A percentile compares a stretch with the other conserved stretches of the same genome.
phyloP scores from a whole-genome alignment of 23 red algal genomes.

The Gracilaria caudata region DNA sequence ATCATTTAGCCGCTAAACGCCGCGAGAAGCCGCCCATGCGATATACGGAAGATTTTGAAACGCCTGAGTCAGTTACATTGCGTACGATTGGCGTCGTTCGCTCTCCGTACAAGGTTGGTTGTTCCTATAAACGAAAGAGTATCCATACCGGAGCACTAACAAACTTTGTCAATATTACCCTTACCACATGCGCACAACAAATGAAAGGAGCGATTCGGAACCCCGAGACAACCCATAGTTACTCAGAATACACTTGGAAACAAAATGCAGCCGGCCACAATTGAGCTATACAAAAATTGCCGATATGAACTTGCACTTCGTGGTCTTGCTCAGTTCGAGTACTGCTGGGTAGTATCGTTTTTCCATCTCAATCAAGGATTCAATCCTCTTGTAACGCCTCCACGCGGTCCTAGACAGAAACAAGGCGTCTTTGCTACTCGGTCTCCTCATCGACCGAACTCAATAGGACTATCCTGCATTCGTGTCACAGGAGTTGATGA shows the following conservation, averaged over 20 bases:
- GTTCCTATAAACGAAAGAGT: background rate
- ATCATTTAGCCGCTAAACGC: constrained; percentile 47
- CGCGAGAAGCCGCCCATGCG: constrained; percentile 52
- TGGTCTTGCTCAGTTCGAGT: constrained; percentile 70
- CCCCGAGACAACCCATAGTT: constrained; percentile 74
- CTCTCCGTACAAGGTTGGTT: constrained; percentile 69
- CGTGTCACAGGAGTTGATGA: constrained; percentile 68
- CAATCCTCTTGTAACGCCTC: constrained; percentile 70
- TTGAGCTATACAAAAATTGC: constrained; percentile 41
- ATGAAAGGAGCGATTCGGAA: constrained; percentile 80
- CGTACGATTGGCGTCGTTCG: constrained; percentile 54
- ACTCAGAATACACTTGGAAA: constrained; percentile 68
- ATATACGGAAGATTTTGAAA: constrained; percentile 58
- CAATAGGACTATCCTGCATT: constrained; percentile 65
- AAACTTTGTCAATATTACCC: background rate
- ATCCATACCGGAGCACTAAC: background rate
- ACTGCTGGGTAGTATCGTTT: constrained; percentile 71
- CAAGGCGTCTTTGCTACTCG: constrained; percentile 82
- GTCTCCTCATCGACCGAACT: constrained; percentile 79
- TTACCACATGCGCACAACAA: background rate
- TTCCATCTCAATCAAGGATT: constrained; percentile 86
- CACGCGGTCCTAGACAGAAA: constrained; percentile 58
- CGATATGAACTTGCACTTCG: constrained; percentile 53
- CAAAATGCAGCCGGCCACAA: constrained; percentile 56
- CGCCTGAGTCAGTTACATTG: constrained; percentile 27